Base-by-base conservation (phyloP, 225 moss, liverwort and hornwort species). In the Anthoceros angustus region DNA sequence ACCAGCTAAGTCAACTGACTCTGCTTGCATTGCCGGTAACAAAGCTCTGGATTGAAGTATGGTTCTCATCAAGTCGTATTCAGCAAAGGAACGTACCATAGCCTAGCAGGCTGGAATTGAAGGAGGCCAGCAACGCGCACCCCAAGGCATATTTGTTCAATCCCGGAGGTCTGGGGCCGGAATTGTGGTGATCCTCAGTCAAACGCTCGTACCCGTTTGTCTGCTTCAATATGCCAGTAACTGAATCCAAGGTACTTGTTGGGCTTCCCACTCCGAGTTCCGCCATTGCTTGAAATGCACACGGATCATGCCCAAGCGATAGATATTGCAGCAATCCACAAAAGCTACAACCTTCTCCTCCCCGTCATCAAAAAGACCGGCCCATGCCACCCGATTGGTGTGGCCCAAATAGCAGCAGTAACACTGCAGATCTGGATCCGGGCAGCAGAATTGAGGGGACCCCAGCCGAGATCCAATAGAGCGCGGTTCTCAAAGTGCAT, bases 131-230 rank as follows among this genome's bases (percentile, higher is more conserved):
- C 23, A 55, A 20, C 12, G 55, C 55, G 14, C 55, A 55, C n/a
- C 55, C 55, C 55, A 55, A 9, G 23, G 55, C 55, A 55, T 18
- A 55, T 55, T 15, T 55, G 55, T 55, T 55, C n/a, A 55, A 55
- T 18, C 55, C 23, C n/a, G 7, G 12, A 55, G 18, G 32, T 32
- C 32, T 20, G 18, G 55, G n/a, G 6, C 23, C 14, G 23, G 8
- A 23, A 55, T 55, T 23, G 7, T 55, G 55, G 55, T 55, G 18
- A 7, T 55, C n/a, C 14, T 15, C 55, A 23, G 55, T 18, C n/a
- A 55, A 23, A 18, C 55, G 55, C 55, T 55, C 55, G 23, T 55
- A 55, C 23, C 55, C 23, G 55, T 23, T 55, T 18, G 55, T 55
- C 55, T 55, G 55, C 55, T 55, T 55, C 55, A 15, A 20, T 55